A percentile compares a stretch with the other conserved stretches of the same genome.
phyloP scores from a whole-genome alignment of 2,329 filamentous ascomycete genomes.

The Penicillium fuscoglaucum region DNA sequence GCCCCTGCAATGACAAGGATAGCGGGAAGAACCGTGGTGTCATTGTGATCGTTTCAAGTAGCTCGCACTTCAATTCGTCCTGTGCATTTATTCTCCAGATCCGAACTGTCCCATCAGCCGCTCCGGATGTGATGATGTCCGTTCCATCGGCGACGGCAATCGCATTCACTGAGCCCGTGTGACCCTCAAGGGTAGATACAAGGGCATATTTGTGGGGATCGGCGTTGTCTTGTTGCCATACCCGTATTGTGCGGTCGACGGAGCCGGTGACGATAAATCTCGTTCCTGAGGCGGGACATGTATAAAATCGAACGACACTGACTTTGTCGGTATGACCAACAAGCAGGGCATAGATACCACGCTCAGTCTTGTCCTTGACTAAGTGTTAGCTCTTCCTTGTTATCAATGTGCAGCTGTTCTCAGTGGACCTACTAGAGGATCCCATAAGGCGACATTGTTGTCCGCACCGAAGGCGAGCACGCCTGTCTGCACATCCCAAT shows the following conservation, averaged over 20 bases:
- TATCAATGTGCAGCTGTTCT: conserved; percentile 1
- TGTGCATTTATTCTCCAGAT: conserved; percentile 64
- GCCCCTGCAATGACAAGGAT: conserved; percentile 65
- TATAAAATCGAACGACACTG: conserved; percentile 79
- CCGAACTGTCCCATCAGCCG: conserved; percentile 63
- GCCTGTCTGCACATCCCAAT: conserved; percentile 73
- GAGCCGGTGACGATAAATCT: conserved; percentile 74
- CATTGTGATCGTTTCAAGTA: conserved; percentile 70
- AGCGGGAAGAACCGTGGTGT: conserved; percentile 81
- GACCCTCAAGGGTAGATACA: conserved; percentile 59
- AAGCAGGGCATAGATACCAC: conserved; percentile 67
- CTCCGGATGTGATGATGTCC: conserved; percentile 57
- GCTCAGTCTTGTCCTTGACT: conserved; percentile 43
- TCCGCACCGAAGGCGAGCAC: conserved; percentile 86
- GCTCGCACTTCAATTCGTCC: conserved; percentile 41
- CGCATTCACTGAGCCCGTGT: conserved; percentile 72
- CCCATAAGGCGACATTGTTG: conserved; percentile 85
- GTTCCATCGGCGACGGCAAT: conserved; percentile 51
- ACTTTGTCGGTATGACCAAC: conserved; percentile 76
- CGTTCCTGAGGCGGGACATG: conserved; percentile 48
- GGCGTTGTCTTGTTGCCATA: conserved; percentile 53
- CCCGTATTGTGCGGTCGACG: conserved; percentile 72
- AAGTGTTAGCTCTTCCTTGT: conserved; percentile 15
- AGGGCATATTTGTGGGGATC: conserved; percentile 40
- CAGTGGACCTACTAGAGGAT: conserved; percentile 63